phyloP scores from a whole-genome alignment of 306 rosid species.

The Malus fusca region DNA sequence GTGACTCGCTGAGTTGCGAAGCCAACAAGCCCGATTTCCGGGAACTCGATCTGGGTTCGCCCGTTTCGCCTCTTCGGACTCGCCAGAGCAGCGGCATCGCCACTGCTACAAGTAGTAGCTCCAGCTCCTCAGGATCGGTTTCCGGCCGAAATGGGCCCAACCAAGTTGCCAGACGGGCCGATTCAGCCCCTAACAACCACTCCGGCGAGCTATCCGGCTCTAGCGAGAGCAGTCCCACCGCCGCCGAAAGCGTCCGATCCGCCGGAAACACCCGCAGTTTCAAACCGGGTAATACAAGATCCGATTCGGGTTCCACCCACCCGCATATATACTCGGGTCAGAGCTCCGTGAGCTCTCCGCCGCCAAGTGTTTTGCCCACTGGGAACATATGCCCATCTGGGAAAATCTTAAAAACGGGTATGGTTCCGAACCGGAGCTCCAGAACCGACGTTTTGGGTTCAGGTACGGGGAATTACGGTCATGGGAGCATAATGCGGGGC shows the following conservation, averaged over 20 bases:
- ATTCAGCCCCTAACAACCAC: slow-evolving; percentile 48
- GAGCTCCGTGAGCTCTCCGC: slow-evolving; percentile 60
- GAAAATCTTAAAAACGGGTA: slow-evolving; percentile 53
- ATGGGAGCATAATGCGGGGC: slow-evolving; percentile 92
- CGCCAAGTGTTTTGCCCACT: slow-evolving; percentile 55
- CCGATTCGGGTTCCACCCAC: slow-evolving; percentile 49
- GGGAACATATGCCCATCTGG: slow-evolving; percentile 97
- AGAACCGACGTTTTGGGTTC: slow-evolving; percentile 68
- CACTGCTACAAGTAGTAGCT: slow-evolving; percentile 60
- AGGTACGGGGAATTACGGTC: slow-evolving; percentile 79
- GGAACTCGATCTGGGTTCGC: slow-evolving; percentile 92
- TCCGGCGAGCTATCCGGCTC: slow-evolving; percentile 96
- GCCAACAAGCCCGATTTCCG: slow-evolving; percentile 79
- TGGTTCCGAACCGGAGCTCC: slow-evolving; percentile 41
- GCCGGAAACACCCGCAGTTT: slow-evolving; percentile 20
- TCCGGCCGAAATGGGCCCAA: slow-evolving; percentile 54
- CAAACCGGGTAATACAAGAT: slow-evolving; percentile 56
- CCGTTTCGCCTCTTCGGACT: slow-evolving; percentile 76
- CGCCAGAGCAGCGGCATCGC: slow-evolving; percentile 34
- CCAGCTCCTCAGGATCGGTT: slow-evolving; percentile 85
- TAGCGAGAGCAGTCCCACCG: slow-evolving; percentile 72
- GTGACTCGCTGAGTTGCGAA: slow-evolving; percentile 50
- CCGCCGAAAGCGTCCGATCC: slow-evolving; percentile 45
- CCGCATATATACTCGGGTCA: slow-evolving; percentile 57
- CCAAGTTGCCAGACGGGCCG: slow-evolving; percentile 40